Conservation (phyloP, 2,329 filamentous ascomycete genomes). For the Dactylonectria estremocensis region DNA sequence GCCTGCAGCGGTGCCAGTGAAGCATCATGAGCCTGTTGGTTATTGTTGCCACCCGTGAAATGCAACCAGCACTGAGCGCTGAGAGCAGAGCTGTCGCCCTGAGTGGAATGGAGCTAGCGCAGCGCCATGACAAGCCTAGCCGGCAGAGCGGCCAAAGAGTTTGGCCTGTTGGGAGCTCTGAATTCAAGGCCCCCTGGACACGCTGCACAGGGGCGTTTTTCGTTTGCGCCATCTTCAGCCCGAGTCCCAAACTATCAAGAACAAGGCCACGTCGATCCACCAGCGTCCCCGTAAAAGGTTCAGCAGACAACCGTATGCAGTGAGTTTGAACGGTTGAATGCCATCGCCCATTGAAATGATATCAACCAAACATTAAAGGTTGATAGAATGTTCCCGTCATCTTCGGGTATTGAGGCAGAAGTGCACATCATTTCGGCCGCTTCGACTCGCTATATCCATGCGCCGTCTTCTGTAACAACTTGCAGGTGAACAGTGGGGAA, state of each 20-base stretch:
- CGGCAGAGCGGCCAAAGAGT: slow-evolving; percentile 14
- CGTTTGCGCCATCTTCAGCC: slow-evolving; percentile 19
- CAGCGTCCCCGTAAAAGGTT: neutral
- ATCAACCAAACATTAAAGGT: neutral
- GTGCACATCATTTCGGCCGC: slow-evolving; percentile 7
- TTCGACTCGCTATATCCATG: neutral
- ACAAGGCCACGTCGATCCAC: slow-evolving; percentile 8
- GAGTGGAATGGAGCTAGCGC: slow-evolving; percentile 11
- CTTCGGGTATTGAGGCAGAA: neutral
- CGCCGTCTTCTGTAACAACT: neutral
- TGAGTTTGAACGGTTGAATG: too few relatives aligned
- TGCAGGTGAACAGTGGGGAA: neutral
- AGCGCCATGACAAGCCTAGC: slow-evolving; percentile 10
- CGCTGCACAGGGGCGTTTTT: slow-evolving; percentile 17
- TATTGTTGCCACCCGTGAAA: neutral
- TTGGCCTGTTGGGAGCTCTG: neutral
- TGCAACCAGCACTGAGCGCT: slow-evolving; percentile 5
- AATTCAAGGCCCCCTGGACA: slow-evolving; percentile 26
- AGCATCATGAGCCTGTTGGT: neutral
- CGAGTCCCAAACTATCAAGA: neutral
- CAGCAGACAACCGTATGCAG: slow-evolving; percentile 3
- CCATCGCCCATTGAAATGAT: neutral
- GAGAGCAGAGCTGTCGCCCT: neutral
- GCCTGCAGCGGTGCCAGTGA: neutral
- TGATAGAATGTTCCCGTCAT: too few relatives aligned